These are phyloP conservation scores for Globisporangium paroecandrum DNA, from an alignment of 352 stramenopile genomes.

Conservation along the genomic window DNA sequence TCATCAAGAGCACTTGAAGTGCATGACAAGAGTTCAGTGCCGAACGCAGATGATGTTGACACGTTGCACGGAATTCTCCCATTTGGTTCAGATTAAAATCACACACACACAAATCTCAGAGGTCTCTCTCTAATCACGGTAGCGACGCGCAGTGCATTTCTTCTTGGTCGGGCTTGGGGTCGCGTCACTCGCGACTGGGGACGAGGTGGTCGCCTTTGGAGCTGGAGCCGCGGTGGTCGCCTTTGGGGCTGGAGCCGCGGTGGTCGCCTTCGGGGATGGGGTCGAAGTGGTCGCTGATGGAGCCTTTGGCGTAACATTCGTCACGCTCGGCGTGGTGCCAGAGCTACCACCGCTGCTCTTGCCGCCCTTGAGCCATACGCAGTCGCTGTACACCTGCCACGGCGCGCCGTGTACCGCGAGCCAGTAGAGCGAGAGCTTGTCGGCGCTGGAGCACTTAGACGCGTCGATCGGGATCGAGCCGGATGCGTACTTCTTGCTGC, in stretches of 20 bases:
- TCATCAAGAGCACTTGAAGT: background rate
- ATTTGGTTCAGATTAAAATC: background rate
- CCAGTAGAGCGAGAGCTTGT: slow-evolving; percentile 50
- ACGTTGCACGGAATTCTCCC: background rate
- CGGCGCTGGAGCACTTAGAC: slow-evolving; percentile 26
- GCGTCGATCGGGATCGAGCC: slow-evolving; percentile 41
- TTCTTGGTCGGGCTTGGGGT: background rate
- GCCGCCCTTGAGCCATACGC: slow-evolving; percentile 35
- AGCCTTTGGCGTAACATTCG: slow-evolving; percentile 10
- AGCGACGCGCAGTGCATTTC: slow-evolving; percentile 4
- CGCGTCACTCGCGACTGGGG: background rate
- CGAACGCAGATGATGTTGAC: background rate
- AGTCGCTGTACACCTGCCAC: slow-evolving; percentile 69
- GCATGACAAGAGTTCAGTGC: background rate
- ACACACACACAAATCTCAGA: background rate
- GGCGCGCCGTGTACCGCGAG: slow-evolving; percentile 41
- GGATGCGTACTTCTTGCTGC: slow-evolving; percentile 32
- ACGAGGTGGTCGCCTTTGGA: no score
- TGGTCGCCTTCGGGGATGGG: slow-evolving; percentile 4
- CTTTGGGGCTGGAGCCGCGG: slow-evolving; percentile 3
- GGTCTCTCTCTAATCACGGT: background rate
- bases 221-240: background rate
- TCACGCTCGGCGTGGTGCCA: slow-evolving; percentile 4
- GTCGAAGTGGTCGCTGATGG: slow-evolving; percentile 8
- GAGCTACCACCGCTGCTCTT: slow-evolving; percentile 11